phyloP scores from a whole-genome alignment of 2,329 filamentous ascomycete genomes.

The Huntiella decipiens region DNA sequence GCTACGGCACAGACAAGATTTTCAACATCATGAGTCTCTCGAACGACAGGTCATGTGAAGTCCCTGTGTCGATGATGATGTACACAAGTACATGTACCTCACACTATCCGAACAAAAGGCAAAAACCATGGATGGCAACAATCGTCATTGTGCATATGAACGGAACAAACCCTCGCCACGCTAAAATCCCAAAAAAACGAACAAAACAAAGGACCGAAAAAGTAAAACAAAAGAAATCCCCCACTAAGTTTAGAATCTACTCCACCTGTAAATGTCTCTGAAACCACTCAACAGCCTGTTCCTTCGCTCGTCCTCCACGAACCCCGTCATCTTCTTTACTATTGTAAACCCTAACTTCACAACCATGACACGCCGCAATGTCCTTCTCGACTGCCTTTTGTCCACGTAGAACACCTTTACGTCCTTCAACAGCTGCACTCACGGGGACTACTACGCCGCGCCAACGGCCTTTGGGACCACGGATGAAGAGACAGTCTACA shows the following conservation, averaged over 20 bases:
- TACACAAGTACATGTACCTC: too few species aligned
- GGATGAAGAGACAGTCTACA: constrained; percentile 33
- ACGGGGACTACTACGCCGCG: constrained; percentile 24
- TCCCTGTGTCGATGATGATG: too few species aligned
- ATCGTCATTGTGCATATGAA: too few species aligned
- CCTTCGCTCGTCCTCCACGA: constrained; percentile 18
- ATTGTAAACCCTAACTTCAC: constrained; percentile 19
- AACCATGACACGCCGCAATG: constrained; percentile 16
- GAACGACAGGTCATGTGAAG: too few species aligned
- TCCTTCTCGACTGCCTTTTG: constrained; percentile 14
- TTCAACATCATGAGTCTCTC: too few species aligned
- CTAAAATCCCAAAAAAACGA: too few species aligned
- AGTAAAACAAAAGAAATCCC: too few species aligned
- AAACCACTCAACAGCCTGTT: constrained; percentile 22
- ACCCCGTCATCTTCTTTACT: constrained; percentile 18
- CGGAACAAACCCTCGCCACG: too few species aligned
- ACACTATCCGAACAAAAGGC: too few species aligned
- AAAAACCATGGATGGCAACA: too few species aligned
- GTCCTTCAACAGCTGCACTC: constrained; percentile 24
- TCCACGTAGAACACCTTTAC: constrained; percentile 18
- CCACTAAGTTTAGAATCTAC: not conserved
- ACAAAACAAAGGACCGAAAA: too few species aligned
- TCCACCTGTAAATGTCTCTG: constrained; percentile 4
- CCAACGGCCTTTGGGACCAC: constrained; percentile 24
- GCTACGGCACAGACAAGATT: too few species aligned